Evolutionary conservation across 176 grass and related monocot genomes (phyloP).

Genomic region (Carex cristatella): DNA sequence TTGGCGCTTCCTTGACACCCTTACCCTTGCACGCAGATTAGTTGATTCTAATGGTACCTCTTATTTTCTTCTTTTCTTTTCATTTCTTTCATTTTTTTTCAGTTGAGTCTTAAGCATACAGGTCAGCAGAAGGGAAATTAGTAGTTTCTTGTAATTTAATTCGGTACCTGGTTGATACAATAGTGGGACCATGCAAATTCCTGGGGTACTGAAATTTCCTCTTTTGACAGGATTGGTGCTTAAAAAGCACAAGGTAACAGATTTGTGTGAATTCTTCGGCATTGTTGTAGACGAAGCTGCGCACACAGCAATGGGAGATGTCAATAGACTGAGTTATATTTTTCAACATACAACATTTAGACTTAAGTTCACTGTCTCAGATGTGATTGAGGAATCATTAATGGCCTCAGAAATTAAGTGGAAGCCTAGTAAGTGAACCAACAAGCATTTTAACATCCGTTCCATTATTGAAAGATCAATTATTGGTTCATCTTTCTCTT

Average conservation of each 20-base stretch:
- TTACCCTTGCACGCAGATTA: constrained; percentile 41
- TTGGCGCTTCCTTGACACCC: constrained; percentile 61
- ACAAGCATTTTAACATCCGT: background rate
- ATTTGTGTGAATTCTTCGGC: constrained; percentile 36
- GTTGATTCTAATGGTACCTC: constrained; percentile 45
- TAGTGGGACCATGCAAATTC: background rate
- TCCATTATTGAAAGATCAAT: constrained; percentile 13
- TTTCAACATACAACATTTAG: constrained; percentile 45
- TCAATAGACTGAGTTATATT: constrained; percentile 41
- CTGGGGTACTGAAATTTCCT: constrained; percentile 19
- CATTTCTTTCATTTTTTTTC: background rate
- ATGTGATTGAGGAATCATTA: constrained; percentile 35
- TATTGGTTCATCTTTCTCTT: background rate
- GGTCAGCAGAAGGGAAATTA: constrained; percentile 6
- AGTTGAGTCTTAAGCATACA: background rate
- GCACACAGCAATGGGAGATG: constrained; percentile 82
- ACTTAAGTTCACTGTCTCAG: constrained; percentile 44
- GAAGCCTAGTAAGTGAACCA: background rate
- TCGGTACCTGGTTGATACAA: background rate
- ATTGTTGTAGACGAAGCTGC: constrained; percentile 18
- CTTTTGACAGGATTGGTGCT: constrained; percentile 36
- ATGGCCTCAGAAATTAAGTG: constrained; percentile 35
- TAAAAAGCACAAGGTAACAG: background rate
- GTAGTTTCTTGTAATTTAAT: constrained; percentile 9
- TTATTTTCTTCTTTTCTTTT: background rate